These are phyloP conservation scores for Uncinocarpus reesii DNA, from an alignment of 2,329 filamentous ascomycete genomes.

Conservation along the genomic window DNA sequence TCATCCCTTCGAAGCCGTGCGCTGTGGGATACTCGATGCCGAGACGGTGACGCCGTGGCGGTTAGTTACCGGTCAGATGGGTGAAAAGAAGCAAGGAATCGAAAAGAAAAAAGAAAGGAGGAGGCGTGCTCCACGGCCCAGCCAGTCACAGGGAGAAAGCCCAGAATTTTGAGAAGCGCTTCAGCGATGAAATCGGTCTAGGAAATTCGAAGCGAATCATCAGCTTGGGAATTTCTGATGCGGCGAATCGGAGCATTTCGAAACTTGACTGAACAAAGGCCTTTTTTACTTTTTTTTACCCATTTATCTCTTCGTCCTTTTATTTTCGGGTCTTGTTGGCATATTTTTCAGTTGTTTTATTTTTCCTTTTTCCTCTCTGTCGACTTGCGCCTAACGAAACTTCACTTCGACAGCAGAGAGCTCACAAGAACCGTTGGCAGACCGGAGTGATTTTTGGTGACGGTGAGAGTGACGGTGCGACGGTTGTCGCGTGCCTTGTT, in stretches of 20 bases:
- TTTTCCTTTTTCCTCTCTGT: no score
- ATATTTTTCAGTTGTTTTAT: no score
- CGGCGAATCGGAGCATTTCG: neutral
- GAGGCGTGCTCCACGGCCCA: neutral
- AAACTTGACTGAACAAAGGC: no score
- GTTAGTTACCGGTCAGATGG: neutral
- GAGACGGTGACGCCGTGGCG: no score
- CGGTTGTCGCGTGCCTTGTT: conserved; percentile 6
- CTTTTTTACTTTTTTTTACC: neutral
- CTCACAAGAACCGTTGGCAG: no score
- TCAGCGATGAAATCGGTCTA: neutral
- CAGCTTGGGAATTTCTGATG: neutral
- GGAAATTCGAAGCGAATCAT: conserved; percentile 7
- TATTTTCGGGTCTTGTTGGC: no score
- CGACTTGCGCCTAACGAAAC: no score
- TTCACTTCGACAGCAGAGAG: neutral
- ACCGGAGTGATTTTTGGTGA: neutral
- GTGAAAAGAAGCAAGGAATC: neutral
- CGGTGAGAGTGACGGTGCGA: neutral
- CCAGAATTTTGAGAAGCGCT: neutral
- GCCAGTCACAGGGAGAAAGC: neutral
- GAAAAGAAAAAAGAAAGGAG: neutral
- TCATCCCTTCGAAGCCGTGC: no score
- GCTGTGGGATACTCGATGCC: no score
- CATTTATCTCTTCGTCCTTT: no score